phyloP scores from a whole-genome alignment of 768 basidiomycete species.

The Xerocomus spinulosus region DNA sequence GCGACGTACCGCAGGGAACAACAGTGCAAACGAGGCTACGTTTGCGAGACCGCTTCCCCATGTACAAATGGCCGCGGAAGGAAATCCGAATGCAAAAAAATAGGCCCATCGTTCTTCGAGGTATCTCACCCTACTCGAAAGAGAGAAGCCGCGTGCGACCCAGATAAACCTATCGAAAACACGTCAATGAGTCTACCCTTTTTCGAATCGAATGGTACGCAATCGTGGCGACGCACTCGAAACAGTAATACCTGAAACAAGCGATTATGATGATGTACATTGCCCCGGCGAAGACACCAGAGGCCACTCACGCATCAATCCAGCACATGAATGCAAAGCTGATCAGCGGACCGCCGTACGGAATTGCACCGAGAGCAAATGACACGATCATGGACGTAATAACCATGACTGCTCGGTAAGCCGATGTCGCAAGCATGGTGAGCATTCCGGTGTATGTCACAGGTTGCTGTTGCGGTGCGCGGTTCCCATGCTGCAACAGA shows the following conservation, averaged over 20 bases:
- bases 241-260: conserved; percentile 75
- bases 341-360: conserved; percentile 54
- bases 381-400: conserved; percentile 69
- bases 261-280: conserved; percentile 1
- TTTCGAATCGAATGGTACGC: conserved; percentile 1
- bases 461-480: conserved; percentile 47
- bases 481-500: conserved; percentile 63
- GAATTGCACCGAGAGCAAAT: conserved; percentile 58
- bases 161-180: conserved; percentile 58
- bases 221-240: conserved; percentile 54
- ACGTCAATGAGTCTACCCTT: conserved; percentile 10
- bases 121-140: conserved; percentile 63
- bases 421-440: conserved; percentile 71
- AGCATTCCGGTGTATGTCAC: conserved; percentile 67
- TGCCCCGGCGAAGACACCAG: conserved; percentile 1
- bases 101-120: conserved; percentile 90
- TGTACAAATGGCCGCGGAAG: conserved; percentile 66
- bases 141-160: conserved; percentile 68
- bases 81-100: conserved; percentile 81
- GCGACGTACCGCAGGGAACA: conserved; percentile 68
- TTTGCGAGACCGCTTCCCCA: conserved; percentile 73
- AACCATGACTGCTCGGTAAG: conserved; percentile 80
- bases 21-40: conserved; percentile 75
- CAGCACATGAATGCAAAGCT: conserved; percentile 78
- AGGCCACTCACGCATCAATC: conserved; percentile 72